Base-by-base conservation (phyloP, 2,329 filamentous ascomycete species). In the Chlorencoelia australis region DNA sequence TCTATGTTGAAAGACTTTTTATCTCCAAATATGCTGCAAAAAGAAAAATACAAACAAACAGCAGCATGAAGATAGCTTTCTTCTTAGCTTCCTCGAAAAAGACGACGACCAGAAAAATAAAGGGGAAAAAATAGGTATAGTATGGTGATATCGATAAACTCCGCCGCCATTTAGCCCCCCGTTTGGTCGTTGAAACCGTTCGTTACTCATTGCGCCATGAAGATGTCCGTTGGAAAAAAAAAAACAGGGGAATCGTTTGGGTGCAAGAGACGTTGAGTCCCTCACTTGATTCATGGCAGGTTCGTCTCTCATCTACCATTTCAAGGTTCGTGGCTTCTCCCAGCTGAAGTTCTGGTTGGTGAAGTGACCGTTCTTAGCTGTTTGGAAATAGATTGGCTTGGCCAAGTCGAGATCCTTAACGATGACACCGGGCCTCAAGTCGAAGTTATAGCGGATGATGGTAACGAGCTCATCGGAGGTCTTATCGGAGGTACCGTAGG, bases 321-420 rank as follows among this genome's bases (percentile, higher is more conserved):
- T 88, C 59, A 98, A 84, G 53, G 72, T 57, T 84, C 94, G 95
- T 59, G 91, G 89, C 78, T 96, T 77, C 79, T 98, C 91, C 91
- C 91, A 98, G 67, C 71, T 78, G 77, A 98, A 98, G 65, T 65
- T 71, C 77, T 94, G 91, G 83, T 95, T 91, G 67, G 87, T 94
- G 69, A 98, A 98, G 78, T 98, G 91, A 56, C 91, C 91, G 71
- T 96, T 96, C 84, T 95, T 95, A 68, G 91, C 91, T 41, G 91
- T 98, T 73, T 89, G 76, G 75, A 79, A 79, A 81, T 98, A 98
- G 73, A 96, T 95, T 61, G 91, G 91, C 68, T 87, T 86, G 65
- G 79, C 82, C 50, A 98, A 76, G 69, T 91, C 82, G 50, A 98
- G 82, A 70, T 95, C 88, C 71, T 86, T 86, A 67, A 96, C 91